Conservation (phyloP, 805 yeast species). For the Vanderwaltozyma polyspora region DNA sequence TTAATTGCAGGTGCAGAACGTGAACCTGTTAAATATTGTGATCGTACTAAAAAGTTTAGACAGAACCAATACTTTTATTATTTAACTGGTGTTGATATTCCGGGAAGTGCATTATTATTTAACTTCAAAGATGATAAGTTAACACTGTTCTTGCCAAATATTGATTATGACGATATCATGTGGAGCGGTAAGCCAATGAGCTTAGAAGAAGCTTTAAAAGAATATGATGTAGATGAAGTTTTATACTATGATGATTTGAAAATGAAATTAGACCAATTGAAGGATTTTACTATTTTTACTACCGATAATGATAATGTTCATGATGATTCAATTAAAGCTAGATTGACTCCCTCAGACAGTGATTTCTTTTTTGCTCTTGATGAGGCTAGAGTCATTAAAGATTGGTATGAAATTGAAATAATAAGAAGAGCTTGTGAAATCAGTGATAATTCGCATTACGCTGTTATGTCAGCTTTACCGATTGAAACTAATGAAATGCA, state of each 20-base stretch:
- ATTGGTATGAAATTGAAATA: conserved; percentile 63
- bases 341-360: conserved; percentile 34
- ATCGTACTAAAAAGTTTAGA: conserved; percentile 65
- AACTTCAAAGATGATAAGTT: conserved; percentile 42
- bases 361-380: conserved; percentile 66
- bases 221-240: conserved; percentile 77
- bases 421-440: conserved; percentile 74
- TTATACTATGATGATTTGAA: conserved; percentile 40
- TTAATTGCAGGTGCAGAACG: conserved; percentile 52
- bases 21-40: conserved; percentile 62
- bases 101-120: conserved; percentile 63
- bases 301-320: conserved; percentile 45
- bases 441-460: conserved; percentile 78
- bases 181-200: conserved; percentile 89
- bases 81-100: conserved; percentile 70
- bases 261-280: conserved; percentile 23
- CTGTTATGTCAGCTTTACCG: conserved; percentile 88
- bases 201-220: conserved; percentile 47
- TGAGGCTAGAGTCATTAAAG: conserved; percentile 79
- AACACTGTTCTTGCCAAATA: conserved; percentile 66
- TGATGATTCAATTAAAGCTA: conserved; percentile 24
- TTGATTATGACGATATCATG: conserved; percentile 84
- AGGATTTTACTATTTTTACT: conserved; percentile 30
- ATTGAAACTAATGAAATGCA: conserved; percentile 83
- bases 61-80: conserved; percentile 89